Conservation (phyloP, 257 asterid genomes). For the Plectranthus barbatus region DNA sequence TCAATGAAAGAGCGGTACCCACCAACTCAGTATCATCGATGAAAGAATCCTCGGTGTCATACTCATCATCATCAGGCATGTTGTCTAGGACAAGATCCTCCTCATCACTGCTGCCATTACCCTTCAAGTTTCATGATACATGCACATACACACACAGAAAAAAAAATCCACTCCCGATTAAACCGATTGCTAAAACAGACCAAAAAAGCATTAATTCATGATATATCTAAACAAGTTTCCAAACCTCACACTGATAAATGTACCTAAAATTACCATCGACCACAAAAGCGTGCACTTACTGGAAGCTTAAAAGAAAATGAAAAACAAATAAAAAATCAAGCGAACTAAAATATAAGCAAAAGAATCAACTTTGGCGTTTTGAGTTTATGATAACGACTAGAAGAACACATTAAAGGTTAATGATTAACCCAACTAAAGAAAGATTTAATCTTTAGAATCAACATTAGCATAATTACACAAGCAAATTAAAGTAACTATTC, state of each 20-base stretch:
- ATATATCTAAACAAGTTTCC: not conserved
- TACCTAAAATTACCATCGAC: not conserved
- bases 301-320: not conserved
- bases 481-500: not conserved
- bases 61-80: slow-evolving; percentile 83
- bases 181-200: not conserved
- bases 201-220: not conserved
- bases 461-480: not conserved
- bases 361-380: not conserved
- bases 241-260: not conserved
- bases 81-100: slow-evolving; percentile 70
- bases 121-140: slow-evolving; percentile 32
- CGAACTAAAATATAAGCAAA: not conserved
- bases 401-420: not conserved
- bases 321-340: not conserved
- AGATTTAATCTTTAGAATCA: not conserved
- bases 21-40: slow-evolving; percentile 89
- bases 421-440: not conserved
- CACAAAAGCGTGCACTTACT: not conserved
- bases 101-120: slow-evolving; percentile 71
- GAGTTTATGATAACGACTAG: not conserved
- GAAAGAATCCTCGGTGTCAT: slow-evolving; percentile 87
- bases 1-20: slow-evolving; percentile 18
- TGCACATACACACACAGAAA: not conserved
- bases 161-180: not conserved